Conservation (phyloP, 495 filamentous ascomycete genomes). For the Ascodesmis nigricans region DNA sequence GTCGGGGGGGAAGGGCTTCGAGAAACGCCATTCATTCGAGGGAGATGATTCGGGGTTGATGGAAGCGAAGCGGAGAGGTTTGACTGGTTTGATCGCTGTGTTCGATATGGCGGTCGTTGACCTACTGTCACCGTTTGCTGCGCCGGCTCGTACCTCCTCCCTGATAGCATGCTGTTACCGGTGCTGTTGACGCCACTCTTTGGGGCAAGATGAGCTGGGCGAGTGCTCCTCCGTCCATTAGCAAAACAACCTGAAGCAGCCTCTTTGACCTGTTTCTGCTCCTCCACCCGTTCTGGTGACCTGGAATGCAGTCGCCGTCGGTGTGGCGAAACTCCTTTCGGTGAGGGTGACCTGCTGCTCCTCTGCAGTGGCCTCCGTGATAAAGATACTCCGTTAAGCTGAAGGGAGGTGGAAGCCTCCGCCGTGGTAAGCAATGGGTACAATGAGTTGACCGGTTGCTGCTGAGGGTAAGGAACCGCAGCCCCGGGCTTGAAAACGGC, state of each 20-base stretch:
- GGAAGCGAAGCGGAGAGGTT: conserved; percentile 55
- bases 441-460: conserved; percentile 5
- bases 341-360: conserved; percentile 14
- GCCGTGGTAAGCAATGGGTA: no score
- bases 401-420: conserved; percentile 10
- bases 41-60: conserved; percentile 77
- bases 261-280: conserved; percentile 6
- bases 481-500: conserved; percentile 12
- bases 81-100: conserved; percentile 16
- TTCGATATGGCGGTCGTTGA: conserved; percentile 11
- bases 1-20: conserved; percentile 68
- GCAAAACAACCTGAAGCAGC: conserved; percentile 15
- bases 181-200: conserved; percentile 17
- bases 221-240: conserved; percentile 19
- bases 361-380: conserved; percentile 4
- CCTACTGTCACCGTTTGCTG: conserved; percentile 14
- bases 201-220: conserved; percentile 14
- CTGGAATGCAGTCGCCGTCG: conserved; percentile 16
- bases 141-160: conserved; percentile 13
- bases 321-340: conserved; percentile 11
- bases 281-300: conserved; percentile 16
- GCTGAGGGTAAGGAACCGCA: conserved; percentile 5
- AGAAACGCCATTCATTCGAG: conserved; percentile 53
- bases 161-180: conserved; percentile 3
- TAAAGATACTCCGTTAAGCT: conserved; percentile 10